These are phyloP conservation scores for Globisporangium nodosum DNA, from an alignment of 352 stramenopile genomes.

Conservation along the genomic window DNA sequence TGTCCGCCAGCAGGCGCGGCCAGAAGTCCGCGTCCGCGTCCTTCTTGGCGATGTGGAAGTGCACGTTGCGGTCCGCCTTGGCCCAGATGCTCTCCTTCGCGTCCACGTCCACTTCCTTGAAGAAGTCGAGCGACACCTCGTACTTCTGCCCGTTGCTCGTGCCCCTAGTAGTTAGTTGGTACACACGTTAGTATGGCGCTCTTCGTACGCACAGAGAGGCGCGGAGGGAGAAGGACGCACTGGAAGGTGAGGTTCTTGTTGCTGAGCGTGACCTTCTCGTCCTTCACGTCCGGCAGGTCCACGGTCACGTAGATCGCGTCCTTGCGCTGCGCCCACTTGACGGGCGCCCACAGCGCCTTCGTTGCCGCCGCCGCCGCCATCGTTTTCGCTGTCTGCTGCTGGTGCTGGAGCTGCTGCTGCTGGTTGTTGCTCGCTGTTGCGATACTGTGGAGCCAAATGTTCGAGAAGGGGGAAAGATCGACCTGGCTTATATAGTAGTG, in stretches of 20 bases:
- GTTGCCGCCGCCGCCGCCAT: background rate
- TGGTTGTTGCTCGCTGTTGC: background rate
- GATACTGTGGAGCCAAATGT: background rate
- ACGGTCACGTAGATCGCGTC: constrained; percentile 97
- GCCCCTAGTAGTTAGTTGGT: constrained; percentile 34
- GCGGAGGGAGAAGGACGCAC: constrained; percentile 22
- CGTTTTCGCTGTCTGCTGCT: background rate
- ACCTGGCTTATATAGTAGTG: background rate
- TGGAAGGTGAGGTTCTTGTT: constrained; percentile 88
- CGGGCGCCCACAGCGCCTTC: constrained; percentile 78
- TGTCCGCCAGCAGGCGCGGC: constrained; percentile 94
- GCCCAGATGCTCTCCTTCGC: constrained; percentile 93
- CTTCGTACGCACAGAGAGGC: background rate
- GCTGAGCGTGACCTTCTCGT: constrained; percentile 89
- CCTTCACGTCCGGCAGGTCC: constrained; percentile 91
- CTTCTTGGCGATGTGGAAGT: constrained; percentile 96
- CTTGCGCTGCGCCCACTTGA: constrained; percentile 96
- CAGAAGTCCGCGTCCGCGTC: constrained; percentile 93
- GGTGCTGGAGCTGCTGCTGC: background rate
- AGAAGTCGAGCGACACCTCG: constrained; percentile 93
- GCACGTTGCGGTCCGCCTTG: constrained; percentile 92
- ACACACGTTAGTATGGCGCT: background rate
- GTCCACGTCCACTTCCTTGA: constrained; percentile 90
- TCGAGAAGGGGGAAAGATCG: background rate
- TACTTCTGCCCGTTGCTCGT: constrained; percentile 91